Evolutionary conservation across 23 red algal species (phyloP).

Genomic region (Pyropia yezoensis): DNA sequence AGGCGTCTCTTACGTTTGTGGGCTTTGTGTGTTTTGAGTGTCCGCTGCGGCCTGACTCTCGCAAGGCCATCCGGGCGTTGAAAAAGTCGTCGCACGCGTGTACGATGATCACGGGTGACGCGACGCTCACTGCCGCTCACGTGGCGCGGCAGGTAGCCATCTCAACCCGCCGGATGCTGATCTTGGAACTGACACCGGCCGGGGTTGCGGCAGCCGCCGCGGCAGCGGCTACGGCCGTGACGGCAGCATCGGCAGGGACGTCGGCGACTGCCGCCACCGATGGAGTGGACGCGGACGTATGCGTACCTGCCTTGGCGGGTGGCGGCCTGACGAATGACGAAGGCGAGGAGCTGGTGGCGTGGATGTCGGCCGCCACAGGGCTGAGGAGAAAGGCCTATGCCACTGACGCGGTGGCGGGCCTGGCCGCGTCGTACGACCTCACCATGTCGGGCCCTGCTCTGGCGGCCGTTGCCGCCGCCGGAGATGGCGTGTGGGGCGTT

Average conservation of each 20-base stretch:
- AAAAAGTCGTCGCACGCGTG: slow-evolving; percentile 68
- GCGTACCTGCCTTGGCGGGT: no score
- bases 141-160: slow-evolving; percentile 86
- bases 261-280: no score
- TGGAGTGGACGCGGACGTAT: no score
- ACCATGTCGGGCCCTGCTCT: slow-evolving; percentile 76
- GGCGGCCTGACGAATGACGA: no score
- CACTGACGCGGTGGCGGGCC: slow-evolving; percentile 7
- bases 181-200: slow-evolving; percentile 27
- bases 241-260: slow-evolving; percentile 2
- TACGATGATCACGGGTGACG: slow-evolving; percentile 92
- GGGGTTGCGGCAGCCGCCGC: no score
- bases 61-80: slow-evolving; percentile 53
- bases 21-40: slow-evolving; percentile 92
- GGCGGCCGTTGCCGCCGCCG: slow-evolving; percentile 16
- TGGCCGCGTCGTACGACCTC: slow-evolving; percentile 68
- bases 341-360: slow-evolving; percentile 27
- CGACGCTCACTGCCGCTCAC: slow-evolving; percentile 79
- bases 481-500: slow-evolving; percentile 1
- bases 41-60: slow-evolving; percentile 79
- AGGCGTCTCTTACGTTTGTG: slow-evolving; percentile 66
- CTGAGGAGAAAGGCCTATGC: slow-evolving; percentile 36
- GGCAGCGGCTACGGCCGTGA: no score
- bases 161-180: slow-evolving; percentile 52
- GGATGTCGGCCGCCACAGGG: slow-evolving; percentile 67